Evolutionary conservation across 2,329 filamentous ascomycete genomes (phyloP).

Genomic region (Diaporthe citrichinensis): DNA sequence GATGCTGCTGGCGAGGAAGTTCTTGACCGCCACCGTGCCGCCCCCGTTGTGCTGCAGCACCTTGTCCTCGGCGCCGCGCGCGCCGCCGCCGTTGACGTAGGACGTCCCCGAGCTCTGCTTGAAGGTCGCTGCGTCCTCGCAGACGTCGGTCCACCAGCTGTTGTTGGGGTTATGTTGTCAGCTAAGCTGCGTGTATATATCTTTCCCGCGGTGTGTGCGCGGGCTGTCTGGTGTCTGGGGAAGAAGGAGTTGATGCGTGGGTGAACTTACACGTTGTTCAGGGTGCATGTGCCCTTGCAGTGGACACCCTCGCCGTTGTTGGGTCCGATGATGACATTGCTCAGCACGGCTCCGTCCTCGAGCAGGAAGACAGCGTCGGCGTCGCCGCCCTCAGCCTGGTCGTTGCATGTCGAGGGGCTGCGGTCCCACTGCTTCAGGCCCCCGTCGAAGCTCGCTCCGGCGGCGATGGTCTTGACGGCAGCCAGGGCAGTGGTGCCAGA

Average conservation of each 20-base stretch:
- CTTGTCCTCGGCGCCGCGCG: slow-evolving; percentile 53
- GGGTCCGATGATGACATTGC: slow-evolving; percentile 65
- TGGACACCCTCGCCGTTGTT: slow-evolving; percentile 64
- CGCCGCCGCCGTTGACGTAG: slow-evolving; percentile 55
- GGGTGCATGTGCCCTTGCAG: slow-evolving; percentile 61
- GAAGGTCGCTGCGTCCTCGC: slow-evolving; percentile 54
- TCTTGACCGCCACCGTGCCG: slow-evolving; percentile 51
- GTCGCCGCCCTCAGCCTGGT: slow-evolving; percentile 45
- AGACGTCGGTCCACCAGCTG: slow-evolving; percentile 51
- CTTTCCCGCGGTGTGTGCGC: neutral
- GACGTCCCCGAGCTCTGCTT: slow-evolving; percentile 52
- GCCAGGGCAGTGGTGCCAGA: slow-evolving; percentile 54
- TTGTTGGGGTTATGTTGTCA: slow-evolving; percentile 46
- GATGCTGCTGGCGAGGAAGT: slow-evolving; percentile 58
- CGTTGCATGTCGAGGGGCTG: slow-evolving; percentile 35
- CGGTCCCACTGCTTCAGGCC: slow-evolving; percentile 51
- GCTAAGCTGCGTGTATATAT: slow-evolving; percentile 43
- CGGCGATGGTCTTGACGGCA: slow-evolving; percentile 49
- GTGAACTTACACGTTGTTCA: slow-evolving; percentile 49
- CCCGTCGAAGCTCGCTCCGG: slow-evolving; percentile 56
- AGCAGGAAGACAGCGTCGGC: slow-evolving; percentile 64
- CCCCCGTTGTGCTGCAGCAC: slow-evolving; percentile 56
- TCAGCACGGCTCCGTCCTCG: slow-evolving; percentile 61
- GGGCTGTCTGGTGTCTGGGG: neutral
- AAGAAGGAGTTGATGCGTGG: neutral